A percentile compares a stretch with the other conserved stretches of the same genome.
Conservation (phyloP, 257 asterid species). For the Solanum tarijense region DNA sequence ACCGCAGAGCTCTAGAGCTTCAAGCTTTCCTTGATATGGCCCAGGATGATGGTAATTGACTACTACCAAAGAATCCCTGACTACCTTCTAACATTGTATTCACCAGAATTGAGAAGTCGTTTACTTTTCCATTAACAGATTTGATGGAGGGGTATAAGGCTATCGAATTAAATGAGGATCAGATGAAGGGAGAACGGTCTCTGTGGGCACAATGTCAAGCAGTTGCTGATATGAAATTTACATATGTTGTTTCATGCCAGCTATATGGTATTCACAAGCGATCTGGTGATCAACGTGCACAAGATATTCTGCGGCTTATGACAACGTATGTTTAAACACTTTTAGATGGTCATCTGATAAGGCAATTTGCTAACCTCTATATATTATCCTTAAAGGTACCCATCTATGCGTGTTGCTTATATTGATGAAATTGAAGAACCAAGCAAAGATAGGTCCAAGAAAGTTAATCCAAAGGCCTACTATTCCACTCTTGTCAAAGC, state of each 20-base stretch:
- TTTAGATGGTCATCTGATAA: neutral
- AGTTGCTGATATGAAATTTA: conserved; percentile 97
- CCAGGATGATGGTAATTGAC: conserved; percentile 73
- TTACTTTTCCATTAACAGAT: conserved; percentile 37
- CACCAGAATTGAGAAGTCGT: neutral
- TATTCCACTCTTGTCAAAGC: conserved; percentile 94
- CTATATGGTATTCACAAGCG: conserved; percentile 86
- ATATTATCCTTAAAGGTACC: conserved; percentile 44
- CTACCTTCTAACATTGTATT: neutral
- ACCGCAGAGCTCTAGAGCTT: conserved; percentile 94
- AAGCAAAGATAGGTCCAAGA: conserved; percentile 67
- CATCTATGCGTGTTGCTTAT: conserved; percentile 95
- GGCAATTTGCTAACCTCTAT: neutral
- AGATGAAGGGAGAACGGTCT: conserved; percentile 93
- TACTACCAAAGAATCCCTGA: neutral
- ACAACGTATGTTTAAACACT: conserved; percentile 43
- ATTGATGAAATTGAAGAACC: conserved; percentile 98
- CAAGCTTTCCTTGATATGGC: conserved; percentile 99
- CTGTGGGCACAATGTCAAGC: conserved; percentile 97
- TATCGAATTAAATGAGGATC: conserved; percentile 91
- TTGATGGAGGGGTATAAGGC: conserved; percentile 97
- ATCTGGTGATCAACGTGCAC: conserved; percentile 87
- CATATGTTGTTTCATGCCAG: conserved; percentile 95
- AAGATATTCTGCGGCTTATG: conserved; percentile 89
- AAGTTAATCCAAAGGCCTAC: conserved; percentile 74